A percentile compares a stretch with the other conserved stretches of the same genome.
These are phyloP conservation scores for Lunularia cruciata DNA, from an alignment of 225 moss, liverwort and hornwort genomes.

Conservation along the genomic window DNA sequence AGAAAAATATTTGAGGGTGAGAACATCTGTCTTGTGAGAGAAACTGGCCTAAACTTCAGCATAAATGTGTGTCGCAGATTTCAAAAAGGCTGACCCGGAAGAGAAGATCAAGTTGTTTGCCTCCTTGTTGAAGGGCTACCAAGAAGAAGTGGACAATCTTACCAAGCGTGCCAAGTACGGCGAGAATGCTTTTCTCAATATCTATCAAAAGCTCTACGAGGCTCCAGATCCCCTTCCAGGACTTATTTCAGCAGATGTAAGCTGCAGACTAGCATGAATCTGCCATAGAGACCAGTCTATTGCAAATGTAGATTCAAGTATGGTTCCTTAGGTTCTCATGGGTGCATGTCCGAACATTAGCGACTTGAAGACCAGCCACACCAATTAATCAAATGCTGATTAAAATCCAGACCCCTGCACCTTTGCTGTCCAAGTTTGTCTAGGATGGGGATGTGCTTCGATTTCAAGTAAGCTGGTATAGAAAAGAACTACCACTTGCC, in stretches of 20 bases:
- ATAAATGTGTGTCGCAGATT: constrained; percentile 49
- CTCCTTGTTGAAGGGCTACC: constrained; percentile 77
- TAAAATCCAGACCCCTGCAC: background rate
- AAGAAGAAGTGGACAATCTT: constrained; percentile 95
- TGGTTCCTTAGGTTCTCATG: too few relatives aligned
- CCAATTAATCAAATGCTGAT: too few relatives aligned
- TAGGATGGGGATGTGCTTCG: too few relatives aligned
- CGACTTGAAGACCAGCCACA: too few relatives aligned
- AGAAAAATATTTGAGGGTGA: too few relatives aligned
- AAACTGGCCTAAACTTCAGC: background rate
- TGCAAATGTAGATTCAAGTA: too few relatives aligned
- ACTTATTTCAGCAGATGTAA: constrained; percentile 86
- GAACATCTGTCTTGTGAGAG: too few relatives aligned
- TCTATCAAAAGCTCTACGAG: constrained; percentile 96
- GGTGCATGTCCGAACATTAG: too few relatives aligned
- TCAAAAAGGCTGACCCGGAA: constrained; percentile 78
- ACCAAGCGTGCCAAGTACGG: constrained; percentile 97
- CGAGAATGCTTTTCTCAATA: constrained; percentile 92
- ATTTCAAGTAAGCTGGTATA: too few relatives aligned
- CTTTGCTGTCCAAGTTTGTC: background rate
- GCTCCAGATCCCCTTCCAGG: constrained; percentile 92
- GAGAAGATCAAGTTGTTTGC: constrained; percentile 79
- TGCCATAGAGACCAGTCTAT: too few relatives aligned
- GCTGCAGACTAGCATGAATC: too few relatives aligned
- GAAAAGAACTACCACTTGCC: too few relatives aligned